Evolutionary conservation across 2,329 filamentous ascomycete species (phyloP).

Genomic region (Arthrobotrys musiformis): DNA sequence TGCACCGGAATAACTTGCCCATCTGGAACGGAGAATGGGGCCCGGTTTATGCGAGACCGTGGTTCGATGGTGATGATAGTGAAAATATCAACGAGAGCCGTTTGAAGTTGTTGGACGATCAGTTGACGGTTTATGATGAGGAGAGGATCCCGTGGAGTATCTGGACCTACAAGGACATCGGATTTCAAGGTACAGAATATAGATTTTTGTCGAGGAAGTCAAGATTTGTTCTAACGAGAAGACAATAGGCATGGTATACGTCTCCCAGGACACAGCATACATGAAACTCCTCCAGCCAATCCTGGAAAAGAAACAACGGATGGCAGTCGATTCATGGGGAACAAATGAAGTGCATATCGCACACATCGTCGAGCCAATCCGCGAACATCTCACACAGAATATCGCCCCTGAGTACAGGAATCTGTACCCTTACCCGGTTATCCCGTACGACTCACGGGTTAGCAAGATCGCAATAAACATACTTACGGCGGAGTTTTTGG

Average conservation of each 20-base stretch:
- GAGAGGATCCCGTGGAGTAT: slow-evolving; percentile 70
- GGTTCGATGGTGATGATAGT: slow-evolving; percentile 62
- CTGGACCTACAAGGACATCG: slow-evolving; percentile 71
- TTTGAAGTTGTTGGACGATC: slow-evolving; percentile 65
- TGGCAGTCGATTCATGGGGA: slow-evolving; percentile 71
- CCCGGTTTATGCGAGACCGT: slow-evolving; percentile 65
- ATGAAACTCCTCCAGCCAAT: slow-evolving; percentile 68
- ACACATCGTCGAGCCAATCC: slow-evolving; percentile 63
- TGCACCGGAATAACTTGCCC: slow-evolving; percentile 63
- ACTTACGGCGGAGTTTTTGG: slow-evolving; percentile 67
- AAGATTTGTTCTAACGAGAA: background rate
- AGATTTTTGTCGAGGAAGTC: background rate
- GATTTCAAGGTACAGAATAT: slow-evolving; percentile 65
- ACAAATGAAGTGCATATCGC: slow-evolving; percentile 60
- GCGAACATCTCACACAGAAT: slow-evolving; percentile 64
- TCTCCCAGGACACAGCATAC: slow-evolving; percentile 65
- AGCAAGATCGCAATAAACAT: slow-evolving; percentile 65
- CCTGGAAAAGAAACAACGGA: slow-evolving; percentile 68
- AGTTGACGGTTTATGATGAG: slow-evolving; percentile 68
- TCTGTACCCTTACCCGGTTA: slow-evolving; percentile 66
- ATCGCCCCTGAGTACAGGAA: slow-evolving; percentile 63
- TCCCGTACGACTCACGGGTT: slow-evolving; percentile 68
- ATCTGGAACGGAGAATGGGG: slow-evolving; percentile 69
- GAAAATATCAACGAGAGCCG: slow-evolving; percentile 64
- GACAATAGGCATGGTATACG: slow-evolving; percentile 65